phyloP scores from a whole-genome alignment of 306 rosid genomes.

The Sesbania bispinosa region DNA sequence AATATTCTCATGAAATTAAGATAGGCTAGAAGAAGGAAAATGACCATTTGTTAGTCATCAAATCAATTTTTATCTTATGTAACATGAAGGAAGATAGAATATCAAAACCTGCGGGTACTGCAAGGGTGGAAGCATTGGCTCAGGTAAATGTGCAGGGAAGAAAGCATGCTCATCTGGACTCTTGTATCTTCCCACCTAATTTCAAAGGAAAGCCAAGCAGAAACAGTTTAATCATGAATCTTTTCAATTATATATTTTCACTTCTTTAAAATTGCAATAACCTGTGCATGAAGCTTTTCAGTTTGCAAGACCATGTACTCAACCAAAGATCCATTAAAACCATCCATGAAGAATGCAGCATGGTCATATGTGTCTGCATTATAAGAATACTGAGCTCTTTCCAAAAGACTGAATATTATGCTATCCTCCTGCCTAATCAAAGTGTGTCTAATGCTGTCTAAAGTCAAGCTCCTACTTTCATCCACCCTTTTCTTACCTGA shows the following conservation, averaged over 20 bases:
- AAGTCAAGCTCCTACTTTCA: slow-evolving; percentile 49
- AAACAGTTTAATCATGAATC: background rate
- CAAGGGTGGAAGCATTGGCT: slow-evolving; percentile 58
- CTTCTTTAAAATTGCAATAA: slow-evolving; percentile 17
- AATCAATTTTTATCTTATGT: background rate
- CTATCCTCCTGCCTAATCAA: slow-evolving; percentile 65
- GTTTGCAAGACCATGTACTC: slow-evolving; percentile 61
- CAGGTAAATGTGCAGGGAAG: slow-evolving; percentile 41
- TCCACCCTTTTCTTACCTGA: slow-evolving; percentile 49
- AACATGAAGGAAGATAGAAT: background rate
- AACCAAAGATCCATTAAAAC: slow-evolving; percentile 56
- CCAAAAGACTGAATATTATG: slow-evolving; percentile 61
- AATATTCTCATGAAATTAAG: background rate
- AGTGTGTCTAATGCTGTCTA: slow-evolving; percentile 48
- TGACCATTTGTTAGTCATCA: background rate
- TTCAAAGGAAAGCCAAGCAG: slow-evolving; percentile 23
- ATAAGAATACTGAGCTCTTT: slow-evolving; percentile 56
- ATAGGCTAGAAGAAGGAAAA: background rate
- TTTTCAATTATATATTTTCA: background rate
- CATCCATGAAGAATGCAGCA: slow-evolving; percentile 46
- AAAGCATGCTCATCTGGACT: slow-evolving; percentile 73
- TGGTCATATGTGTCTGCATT: slow-evolving; percentile 52
- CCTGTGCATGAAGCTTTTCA: slow-evolving; percentile 72
- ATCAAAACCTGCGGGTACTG: slow-evolving; percentile 59
- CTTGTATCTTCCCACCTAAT: slow-evolving; percentile 65